Conservation (phyloP, 306 rosid genomes). For the Astragalus membranaceus region DNA sequence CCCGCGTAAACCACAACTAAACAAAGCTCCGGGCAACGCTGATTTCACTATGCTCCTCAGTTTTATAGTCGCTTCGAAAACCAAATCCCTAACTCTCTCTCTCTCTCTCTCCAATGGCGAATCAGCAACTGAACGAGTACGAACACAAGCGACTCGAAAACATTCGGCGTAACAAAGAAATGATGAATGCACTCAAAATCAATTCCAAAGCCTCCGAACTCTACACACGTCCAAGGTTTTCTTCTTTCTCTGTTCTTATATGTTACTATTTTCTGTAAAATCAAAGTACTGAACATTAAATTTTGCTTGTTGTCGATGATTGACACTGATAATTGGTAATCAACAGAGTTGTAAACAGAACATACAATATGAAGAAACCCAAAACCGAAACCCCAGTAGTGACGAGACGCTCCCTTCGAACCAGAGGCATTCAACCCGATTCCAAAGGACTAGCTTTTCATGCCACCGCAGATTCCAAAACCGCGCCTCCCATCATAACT, state of each 20-base stretch:
- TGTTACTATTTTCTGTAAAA: not conserved
- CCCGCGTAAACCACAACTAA: too few species aligned
- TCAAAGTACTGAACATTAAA: not conserved
- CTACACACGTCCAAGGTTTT: conserved; percentile 66
- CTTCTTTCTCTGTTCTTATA: not conserved
- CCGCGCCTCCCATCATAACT: not conserved
- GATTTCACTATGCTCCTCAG: too few species aligned
- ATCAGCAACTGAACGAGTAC: conserved; percentile 48
- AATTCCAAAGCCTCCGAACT: conserved; percentile 50
- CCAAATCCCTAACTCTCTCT: too few species aligned
- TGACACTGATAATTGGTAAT: not conserved
- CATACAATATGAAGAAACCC: conserved; percentile 34
- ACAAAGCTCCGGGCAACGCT: too few species aligned
- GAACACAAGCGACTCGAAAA: conserved; percentile 78
- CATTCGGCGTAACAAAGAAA: conserved; percentile 68
- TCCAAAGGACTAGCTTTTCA: too few species aligned
- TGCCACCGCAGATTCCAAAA: not conserved
- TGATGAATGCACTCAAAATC: conserved; percentile 68
- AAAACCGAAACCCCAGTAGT: conserved; percentile 45
- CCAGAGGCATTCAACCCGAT: conserved; percentile 61
- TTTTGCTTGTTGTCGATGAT: not conserved
- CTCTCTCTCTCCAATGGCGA: conserved; percentile 31
- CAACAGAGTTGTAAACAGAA: conserved; percentile 40
- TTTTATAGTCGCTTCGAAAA: too few species aligned
- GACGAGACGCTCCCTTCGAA: conserved; percentile 60